Base-by-base conservation (phyloP, 768 basidiomycete genomes). In the Podaxis mareebaensis region DNA sequence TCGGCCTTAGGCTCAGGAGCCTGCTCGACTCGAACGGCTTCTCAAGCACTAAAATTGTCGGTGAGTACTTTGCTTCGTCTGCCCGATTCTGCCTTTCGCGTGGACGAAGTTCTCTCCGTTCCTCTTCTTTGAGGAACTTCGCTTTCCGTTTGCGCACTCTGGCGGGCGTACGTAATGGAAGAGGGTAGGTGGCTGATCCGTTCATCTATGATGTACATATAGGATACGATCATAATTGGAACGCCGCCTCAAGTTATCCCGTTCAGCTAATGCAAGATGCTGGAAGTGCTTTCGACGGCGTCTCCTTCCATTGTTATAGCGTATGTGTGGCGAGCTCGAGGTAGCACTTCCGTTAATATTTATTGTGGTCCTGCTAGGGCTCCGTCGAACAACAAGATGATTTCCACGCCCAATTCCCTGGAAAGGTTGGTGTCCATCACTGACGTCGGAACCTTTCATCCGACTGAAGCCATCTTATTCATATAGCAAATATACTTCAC, bases 301-400 rank as follows among this genome's bases (percentile, higher is more conserved):
- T 87, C 11, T 74, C 86, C 3, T 91, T 90, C 69, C 89, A 91
- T 70, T 91, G 90, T 67, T 89, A 91, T 65, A 75, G 70, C 12
- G 78, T 74, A 66, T 48, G 68, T 66, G 5, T 33, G 28, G 8
- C n/a, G 15, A 30, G 7, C 40, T 42, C 17, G 4, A 36, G 22
- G 26, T 33, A 42, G 15, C 28, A 5, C 15, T 15, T 36, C 51
- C 3, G 28, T 46, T 44, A 42, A 58, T n/a, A 38, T 39, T 11
- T n/a, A 26, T 51, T 11, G 22, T 40, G 51, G 53, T 52, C 36
- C 17, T 64, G 33, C 8, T 10, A 68, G 68, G 89, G 87, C 1
- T 70, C 65, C 30, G 82, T 83, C 49, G 67, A 63, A 6, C 69
- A 86, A 7, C 88, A 90, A 72, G 78, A 81, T 40, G 71, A 69